Evolutionary conservation across 129 eudicot genomes (phyloP).

Genomic region (Saposhnikovia divaricata): DNA sequence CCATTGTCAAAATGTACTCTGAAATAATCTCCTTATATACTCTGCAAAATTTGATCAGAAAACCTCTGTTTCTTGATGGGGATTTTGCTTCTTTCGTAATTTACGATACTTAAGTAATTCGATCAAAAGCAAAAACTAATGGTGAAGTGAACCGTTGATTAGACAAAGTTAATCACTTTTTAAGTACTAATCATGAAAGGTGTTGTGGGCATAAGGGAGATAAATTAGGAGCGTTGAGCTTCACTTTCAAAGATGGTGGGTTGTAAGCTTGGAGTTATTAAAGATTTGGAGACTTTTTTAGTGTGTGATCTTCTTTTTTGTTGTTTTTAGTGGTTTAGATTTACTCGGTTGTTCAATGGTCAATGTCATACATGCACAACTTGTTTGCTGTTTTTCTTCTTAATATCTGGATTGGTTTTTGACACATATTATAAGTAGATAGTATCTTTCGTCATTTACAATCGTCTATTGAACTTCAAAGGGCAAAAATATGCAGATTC

Average conservation of each 20-base stretch:
- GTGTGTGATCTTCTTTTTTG: not conserved
- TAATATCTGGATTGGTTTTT: not conserved
- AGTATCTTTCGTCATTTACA: not conserved
- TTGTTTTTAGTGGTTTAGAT: slow-evolving; percentile 10
- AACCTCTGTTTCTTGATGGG: not conserved
- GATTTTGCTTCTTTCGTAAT: too few species aligned
- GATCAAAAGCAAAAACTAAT: not conserved
- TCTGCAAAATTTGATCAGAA: not conserved
- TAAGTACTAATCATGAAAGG: not conserved
- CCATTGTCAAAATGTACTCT: not conserved
- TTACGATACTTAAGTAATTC: not conserved
- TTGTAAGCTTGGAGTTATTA: slow-evolving; percentile 3
- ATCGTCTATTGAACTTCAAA: not conserved
- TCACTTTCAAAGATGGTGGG: slow-evolving; percentile 11
- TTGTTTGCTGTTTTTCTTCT: not conserved
- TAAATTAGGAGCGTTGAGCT: not conserved
- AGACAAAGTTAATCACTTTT: not conserved
- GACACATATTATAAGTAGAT: not conserved
- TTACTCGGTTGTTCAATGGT: slow-evolving; percentile 4
- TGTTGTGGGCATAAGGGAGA: not conserved
- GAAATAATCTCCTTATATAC: not conserved
- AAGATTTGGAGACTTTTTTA: not conserved
- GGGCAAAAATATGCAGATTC: too few species aligned
- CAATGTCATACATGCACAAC: slow-evolving; percentile 9
- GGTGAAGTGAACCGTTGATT: not conserved